Conservation (phyloP, 352 stramenopile species). For the Blastocystis sp. region DNA sequence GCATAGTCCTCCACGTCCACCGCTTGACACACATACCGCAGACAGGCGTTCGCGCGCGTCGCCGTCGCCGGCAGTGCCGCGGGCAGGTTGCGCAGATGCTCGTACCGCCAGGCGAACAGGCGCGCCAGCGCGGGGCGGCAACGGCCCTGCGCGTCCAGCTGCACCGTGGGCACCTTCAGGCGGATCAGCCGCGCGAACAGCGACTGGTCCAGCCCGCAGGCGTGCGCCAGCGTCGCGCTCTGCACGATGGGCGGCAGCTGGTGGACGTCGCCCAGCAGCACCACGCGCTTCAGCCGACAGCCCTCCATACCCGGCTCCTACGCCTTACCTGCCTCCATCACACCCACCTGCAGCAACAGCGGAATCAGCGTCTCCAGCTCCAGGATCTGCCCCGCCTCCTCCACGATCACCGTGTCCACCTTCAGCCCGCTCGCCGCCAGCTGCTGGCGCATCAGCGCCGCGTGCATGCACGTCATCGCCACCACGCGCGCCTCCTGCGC, state of each 20-base stretch:
- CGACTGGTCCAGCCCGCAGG: conserved; percentile 87
- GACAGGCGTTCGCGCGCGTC: conserved; percentile 81
- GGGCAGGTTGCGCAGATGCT: conserved; percentile 78
- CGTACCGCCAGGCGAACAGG: conserved; percentile 84
- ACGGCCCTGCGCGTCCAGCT: conserved; percentile 85
- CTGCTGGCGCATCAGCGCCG: conserved; percentile 81
- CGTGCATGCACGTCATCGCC: conserved; percentile 91
- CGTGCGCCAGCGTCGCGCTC: conserved; percentile 81
- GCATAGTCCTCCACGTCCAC: conserved; percentile 84
- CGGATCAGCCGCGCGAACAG: conserved; percentile 89
- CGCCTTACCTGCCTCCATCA: neutral
- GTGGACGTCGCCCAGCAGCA: conserved; percentile 88
- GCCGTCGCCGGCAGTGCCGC: conserved; percentile 74
- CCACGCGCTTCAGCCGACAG: conserved; percentile 85
- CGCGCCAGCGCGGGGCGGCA: conserved; percentile 72
- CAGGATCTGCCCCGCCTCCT: conserved; percentile 89
- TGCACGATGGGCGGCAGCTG: conserved; percentile 87
- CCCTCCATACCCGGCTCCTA: conserved; percentile 73
- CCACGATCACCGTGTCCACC: conserved; percentile 86
- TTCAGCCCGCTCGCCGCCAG: conserved; percentile 81
- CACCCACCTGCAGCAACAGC: conserved; percentile 80
- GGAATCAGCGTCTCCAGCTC: conserved; percentile 88
- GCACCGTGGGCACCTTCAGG: conserved; percentile 84
- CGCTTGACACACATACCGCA: conserved; percentile 84
- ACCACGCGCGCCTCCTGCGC: conserved; percentile 88